Percentiles rank a stretch among this genome's conserved stretches.
phyloP scores from a whole-genome alignment of 192 early-diverging fungal genomes.

The Backusella westeae region DNA sequence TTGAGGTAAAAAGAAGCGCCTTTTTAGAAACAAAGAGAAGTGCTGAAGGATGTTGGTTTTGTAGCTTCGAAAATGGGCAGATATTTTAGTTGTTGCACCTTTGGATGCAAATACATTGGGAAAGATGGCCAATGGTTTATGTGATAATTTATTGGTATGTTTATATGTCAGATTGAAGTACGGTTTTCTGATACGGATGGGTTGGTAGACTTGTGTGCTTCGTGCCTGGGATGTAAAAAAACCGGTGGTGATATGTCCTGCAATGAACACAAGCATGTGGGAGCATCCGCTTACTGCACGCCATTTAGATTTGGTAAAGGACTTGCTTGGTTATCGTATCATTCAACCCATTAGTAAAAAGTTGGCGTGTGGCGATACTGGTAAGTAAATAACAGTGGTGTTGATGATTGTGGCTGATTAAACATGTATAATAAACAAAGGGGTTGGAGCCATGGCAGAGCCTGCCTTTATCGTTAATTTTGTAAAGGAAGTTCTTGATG shows the following conservation, averaged over 20 bases:
- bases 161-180: background rate
- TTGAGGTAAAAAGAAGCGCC: slow-evolving; percentile 55
- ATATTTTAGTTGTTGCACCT: slow-evolving; percentile 85
- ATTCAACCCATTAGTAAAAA: slow-evolving; percentile 80
- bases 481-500: background rate
- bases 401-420: background rate
- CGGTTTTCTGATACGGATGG: background rate
- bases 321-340: slow-evolving; percentile 58
- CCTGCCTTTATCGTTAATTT: background rate
- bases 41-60: background rate
- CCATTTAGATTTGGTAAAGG: slow-evolving; percentile 60
- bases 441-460: slow-evolving; percentile 89
- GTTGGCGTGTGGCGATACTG: slow-evolving; percentile 90
- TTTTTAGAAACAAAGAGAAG: background rate
- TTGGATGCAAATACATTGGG: slow-evolving; percentile 93
- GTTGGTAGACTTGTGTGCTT: slow-evolving; percentile 75
- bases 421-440: slow-evolving; percentile 27
- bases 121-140: slow-evolving; percentile 87
- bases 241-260: slow-evolving; percentile 81
- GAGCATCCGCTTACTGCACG: slow-evolving; percentile 81
- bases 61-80: slow-evolving; percentile 93
- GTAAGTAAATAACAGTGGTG: slow-evolving; percentile 37
- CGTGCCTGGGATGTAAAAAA: slow-evolving; percentile 79
- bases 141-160: slow-evolving; percentile 88
- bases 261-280: slow-evolving; percentile 99